phyloP scores from a whole-genome alignment of 768 basidiomycete genomes.

The Russula lepida region DNA sequence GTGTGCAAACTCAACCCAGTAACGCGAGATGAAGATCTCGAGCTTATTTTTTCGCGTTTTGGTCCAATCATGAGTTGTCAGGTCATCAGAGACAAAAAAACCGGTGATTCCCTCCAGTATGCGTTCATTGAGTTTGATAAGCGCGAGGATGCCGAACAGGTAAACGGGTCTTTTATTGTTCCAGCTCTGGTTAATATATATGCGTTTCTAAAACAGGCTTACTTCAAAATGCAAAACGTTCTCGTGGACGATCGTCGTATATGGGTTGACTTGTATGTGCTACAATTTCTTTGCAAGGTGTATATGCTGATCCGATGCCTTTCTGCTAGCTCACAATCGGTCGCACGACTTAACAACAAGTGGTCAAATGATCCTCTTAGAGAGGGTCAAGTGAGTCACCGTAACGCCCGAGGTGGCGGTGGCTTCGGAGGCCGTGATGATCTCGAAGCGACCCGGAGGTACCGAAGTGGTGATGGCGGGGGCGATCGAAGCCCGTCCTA shows the following conservation, averaged over 20 bases:
- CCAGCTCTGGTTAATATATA: not conserved
- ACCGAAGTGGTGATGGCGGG: slow-evolving; percentile 43
- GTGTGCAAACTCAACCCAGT: slow-evolving; percentile 98
- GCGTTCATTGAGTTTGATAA: slow-evolving; percentile 99
- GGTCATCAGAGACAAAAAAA: slow-evolving; percentile 91
- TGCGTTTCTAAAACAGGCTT: slow-evolving; percentile 49
- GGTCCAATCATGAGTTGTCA: slow-evolving; percentile 96
- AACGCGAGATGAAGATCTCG: slow-evolving; percentile 91
- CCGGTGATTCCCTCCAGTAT: slow-evolving; percentile 94
- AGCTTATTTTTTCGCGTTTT: slow-evolving; percentile 94
- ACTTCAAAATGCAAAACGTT: slow-evolving; percentile 99
- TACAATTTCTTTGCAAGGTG: not conserved
- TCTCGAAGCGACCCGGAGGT: slow-evolving; percentile 62
- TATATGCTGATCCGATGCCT: slow-evolving; percentile 21
- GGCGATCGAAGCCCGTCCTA: slow-evolving; percentile 37
- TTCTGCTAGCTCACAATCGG: slow-evolving; percentile 74
- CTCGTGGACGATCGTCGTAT: slow-evolving; percentile 95
- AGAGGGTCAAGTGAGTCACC: slow-evolving; percentile 34
- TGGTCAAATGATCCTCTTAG: slow-evolving; percentile 73
- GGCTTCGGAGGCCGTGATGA: slow-evolving; percentile 70
- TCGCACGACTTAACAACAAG: slow-evolving; percentile 70
- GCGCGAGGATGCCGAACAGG: slow-evolving; percentile 89
- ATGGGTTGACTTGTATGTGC: slow-evolving; percentile 95
- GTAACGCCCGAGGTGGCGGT: slow-evolving; percentile 26
- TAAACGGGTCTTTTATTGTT: slow-evolving; percentile 28